phyloP scores from a whole-genome alignment of 306 rosid species.

The Astragalus membranaceus region DNA sequence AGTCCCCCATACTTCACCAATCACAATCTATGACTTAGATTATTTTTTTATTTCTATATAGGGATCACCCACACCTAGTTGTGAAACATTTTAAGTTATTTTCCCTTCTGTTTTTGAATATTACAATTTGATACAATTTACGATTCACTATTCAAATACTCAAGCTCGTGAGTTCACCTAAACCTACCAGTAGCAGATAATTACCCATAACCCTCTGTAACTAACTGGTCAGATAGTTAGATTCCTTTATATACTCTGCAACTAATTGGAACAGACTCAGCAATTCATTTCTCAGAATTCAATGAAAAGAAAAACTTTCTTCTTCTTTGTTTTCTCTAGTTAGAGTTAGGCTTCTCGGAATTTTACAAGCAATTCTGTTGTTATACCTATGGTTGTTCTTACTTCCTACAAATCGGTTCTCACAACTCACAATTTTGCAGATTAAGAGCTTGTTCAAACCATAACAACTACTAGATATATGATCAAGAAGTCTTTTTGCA shows the following conservation, averaged over 20 bases:
- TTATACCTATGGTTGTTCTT: not conserved
- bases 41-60: too few relatives aligned
- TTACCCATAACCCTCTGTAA: too few relatives aligned
- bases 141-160: not conserved
- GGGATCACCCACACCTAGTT: too few relatives aligned
- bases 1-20: not conserved
- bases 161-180: too few relatives aligned
- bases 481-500: not conserved
- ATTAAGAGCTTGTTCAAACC: not conserved
- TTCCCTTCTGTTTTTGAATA: not conserved
- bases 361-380: not conserved
- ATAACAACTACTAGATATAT: not conserved
- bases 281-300: too few relatives aligned
- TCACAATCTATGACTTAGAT: not conserved
- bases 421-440: not conserved
- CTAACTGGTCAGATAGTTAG: too few relatives aligned
- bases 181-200: too few relatives aligned
- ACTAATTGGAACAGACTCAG: too few relatives aligned
- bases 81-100: not conserved
- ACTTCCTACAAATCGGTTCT: not conserved
- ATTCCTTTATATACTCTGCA: too few relatives aligned
- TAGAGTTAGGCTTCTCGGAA: too few relatives aligned
- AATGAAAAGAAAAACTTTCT: too few relatives aligned
- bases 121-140: not conserved
- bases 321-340: too few relatives aligned